A percentile compares a stretch with the other conserved stretches of the same genome.
Evolutionary conservation across 495 filamentous ascomycete genomes (phyloP).

Genomic region (Geopyxis carbonaria): DNA sequence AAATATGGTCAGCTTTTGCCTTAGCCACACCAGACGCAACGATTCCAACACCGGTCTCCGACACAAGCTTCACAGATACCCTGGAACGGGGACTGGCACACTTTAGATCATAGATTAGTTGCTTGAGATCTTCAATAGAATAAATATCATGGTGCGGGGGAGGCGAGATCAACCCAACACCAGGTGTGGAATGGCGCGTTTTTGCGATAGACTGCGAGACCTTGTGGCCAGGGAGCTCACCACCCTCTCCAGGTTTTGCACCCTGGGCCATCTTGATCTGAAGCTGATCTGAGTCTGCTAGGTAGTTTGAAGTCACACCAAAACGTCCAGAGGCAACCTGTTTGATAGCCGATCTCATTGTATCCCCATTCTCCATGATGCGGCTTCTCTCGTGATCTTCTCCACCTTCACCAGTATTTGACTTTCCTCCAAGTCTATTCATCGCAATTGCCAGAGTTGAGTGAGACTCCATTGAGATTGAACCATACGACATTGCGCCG

Average conservation of each 20-base stretch:
- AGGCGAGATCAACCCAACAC: slow-evolving; percentile 95
- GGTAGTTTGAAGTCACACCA: slow-evolving; percentile 92
- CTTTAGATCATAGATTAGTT: slow-evolving; percentile 96
- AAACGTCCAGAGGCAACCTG: slow-evolving; percentile 96
- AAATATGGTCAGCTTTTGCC: slow-evolving; percentile 92
- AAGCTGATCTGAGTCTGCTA: slow-evolving; percentile 95
- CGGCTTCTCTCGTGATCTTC: slow-evolving; percentile 89
- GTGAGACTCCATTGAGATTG: slow-evolving; percentile 98
- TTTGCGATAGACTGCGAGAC: slow-evolving; percentile 91
- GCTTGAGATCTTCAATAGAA: slow-evolving; percentile 96
- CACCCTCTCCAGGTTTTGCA: slow-evolving; percentile 96
- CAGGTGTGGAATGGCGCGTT: slow-evolving; percentile 95
- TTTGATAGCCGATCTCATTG: slow-evolving; percentile 97
- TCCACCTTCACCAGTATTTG: slow-evolving; percentile 97
- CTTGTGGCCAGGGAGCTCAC: slow-evolving; percentile 95
- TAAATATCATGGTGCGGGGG: slow-evolving; percentile 99
- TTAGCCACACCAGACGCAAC: slow-evolving; percentile 97
- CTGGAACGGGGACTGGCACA: slow-evolving; percentile 89
- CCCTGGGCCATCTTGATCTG: slow-evolving; percentile 99
- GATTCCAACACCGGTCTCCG: slow-evolving; percentile 95
- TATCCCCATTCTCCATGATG: slow-evolving; percentile 79
- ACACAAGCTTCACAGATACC: slow-evolving; percentile 97
- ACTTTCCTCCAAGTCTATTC: slow-evolving; percentile 96
- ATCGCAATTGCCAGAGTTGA: slow-evolving; percentile 94
- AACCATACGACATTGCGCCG: slow-evolving; percentile 99